phyloP scores from a whole-genome alignment of 108 stramenopile genomes.

The Nitzschia sp. region DNA sequence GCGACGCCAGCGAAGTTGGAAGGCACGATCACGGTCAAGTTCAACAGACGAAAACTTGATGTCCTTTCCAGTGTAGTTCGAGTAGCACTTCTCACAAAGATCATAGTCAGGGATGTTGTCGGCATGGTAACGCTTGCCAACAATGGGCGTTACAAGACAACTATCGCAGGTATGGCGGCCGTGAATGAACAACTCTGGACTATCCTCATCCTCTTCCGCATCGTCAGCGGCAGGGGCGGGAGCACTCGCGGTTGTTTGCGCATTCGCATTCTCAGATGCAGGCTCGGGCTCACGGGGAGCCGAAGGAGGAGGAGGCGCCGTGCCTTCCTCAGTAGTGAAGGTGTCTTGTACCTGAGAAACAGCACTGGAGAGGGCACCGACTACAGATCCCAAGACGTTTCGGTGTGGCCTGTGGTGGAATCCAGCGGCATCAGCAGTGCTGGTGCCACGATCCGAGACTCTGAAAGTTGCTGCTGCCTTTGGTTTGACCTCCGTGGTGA shows the following conservation, averaged over 20 bases:
- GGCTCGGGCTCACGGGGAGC: background rate
- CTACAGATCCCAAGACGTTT: slow-evolving; percentile 24
- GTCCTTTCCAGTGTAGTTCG: slow-evolving; percentile 68
- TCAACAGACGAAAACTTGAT: slow-evolving; percentile 65
- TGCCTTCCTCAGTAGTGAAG: slow-evolving; percentile 1
- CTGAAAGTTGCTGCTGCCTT: slow-evolving; percentile 7
- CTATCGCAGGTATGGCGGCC: slow-evolving; percentile 87
- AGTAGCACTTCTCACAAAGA: slow-evolving; percentile 64
- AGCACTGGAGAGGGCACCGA: slow-evolving; percentile 32
- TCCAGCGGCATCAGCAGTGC: background rate
- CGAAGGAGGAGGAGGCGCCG: background rate
- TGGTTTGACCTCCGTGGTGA: slow-evolving; percentile 52
- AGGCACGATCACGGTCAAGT: slow-evolving; percentile 61
- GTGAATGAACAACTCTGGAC: slow-evolving; percentile 61
- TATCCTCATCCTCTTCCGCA: slow-evolving; percentile 5
- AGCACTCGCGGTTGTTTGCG: background rate
- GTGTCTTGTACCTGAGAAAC: slow-evolving; percentile 24
- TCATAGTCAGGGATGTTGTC: slow-evolving; percentile 82
- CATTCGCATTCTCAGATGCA: background rate
- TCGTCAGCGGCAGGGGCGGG: slow-evolving; percentile 8
- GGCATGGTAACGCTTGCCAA: slow-evolving; percentile 81
- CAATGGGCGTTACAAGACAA: slow-evolving; percentile 74
- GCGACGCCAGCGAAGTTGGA: slow-evolving; percentile 69
- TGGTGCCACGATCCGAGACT: slow-evolving; percentile 12
- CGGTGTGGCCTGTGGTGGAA: slow-evolving; percentile 9